These are phyloP conservation scores for Pichia heedii DNA, from an alignment of 805 yeast genomes.

Conservation along the genomic window DNA sequence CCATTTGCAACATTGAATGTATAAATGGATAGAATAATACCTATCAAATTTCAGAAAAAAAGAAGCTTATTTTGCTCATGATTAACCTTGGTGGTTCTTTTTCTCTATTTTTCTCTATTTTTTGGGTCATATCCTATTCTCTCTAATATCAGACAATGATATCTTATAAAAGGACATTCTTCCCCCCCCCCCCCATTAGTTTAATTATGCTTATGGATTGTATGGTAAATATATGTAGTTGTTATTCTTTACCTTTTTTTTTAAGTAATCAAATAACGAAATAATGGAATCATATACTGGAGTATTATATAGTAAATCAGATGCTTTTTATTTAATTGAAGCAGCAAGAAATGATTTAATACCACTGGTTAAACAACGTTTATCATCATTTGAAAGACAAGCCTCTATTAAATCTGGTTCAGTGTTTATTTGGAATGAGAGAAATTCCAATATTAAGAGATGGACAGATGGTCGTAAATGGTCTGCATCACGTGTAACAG, in stretches of 20 bases:
- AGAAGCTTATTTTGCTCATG: not conserved
- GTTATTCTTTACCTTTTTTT: too few species aligned
- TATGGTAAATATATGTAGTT: too few species aligned
- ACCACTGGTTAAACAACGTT: conserved; percentile 50
- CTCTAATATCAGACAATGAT: too few species aligned
- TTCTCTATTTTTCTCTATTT: too few species aligned
- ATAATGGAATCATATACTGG: conserved; percentile 57
- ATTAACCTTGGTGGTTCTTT: not conserved
- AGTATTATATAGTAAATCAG: conserved; percentile 43
- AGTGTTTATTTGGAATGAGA: conserved; percentile 65
- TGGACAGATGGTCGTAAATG: conserved; percentile 76
- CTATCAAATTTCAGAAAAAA: too few species aligned
- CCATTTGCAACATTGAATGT: too few species aligned
- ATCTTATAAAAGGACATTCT: too few species aligned
- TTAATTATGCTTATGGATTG: not conserved
- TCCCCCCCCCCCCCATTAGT: not conserved
- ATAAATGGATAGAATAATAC: too few species aligned
- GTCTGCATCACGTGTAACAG: conserved; percentile 64
- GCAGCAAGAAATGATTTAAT: conserved; percentile 50
- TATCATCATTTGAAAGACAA: conserved; percentile 45
- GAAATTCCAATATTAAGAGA: conserved; percentile 59
- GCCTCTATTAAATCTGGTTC: conserved; percentile 46
- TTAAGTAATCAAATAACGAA: not conserved
- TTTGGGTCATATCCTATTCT: too few species aligned
- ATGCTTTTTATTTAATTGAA: conserved; percentile 57